These are phyloP conservation scores for Brassica juncea DNA, from an alignment of 345 rosid species.

Conservation along the genomic window DNA sequence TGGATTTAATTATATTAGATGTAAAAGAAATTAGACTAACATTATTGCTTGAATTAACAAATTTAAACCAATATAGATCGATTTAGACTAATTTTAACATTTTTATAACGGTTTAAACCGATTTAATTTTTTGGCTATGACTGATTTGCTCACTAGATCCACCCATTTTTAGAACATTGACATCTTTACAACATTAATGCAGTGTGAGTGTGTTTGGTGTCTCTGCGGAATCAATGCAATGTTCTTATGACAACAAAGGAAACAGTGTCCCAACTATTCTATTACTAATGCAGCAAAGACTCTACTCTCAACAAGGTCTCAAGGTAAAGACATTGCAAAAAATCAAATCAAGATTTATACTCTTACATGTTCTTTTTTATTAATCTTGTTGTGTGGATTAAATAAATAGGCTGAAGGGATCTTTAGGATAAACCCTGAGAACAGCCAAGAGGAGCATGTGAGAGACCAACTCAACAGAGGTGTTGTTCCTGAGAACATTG, in stretches of 20 bases:
- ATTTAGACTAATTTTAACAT: neutral
- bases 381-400: slow-evolving; percentile 1
- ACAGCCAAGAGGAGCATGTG: slow-evolving; percentile 86
- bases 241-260: slow-evolving; percentile 72
- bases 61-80: neutral
- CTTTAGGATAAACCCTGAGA: slow-evolving; percentile 95
- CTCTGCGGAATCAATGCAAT: slow-evolving; percentile 96
- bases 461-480: slow-evolving; percentile 93
- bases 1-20: neutral
- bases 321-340: slow-evolving; percentile 51
- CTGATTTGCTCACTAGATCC: neutral
- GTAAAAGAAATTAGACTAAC: neutral
- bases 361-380: neutral
- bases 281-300: slow-evolving; percentile 81
- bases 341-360: neutral
- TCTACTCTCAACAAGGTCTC: slow-evolving; percentile 75
- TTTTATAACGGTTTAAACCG: neutral
- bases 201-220: slow-evolving; percentile 97
- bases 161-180: neutral
- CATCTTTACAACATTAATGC: slow-evolving; percentile 19
- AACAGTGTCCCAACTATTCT: slow-evolving; percentile 95
- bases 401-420: slow-evolving; percentile 81
- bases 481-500: slow-evolving; percentile 76
- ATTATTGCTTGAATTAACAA: neutral
- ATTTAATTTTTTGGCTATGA: neutral